These are phyloP conservation scores for Otatea glauca DNA, from an alignment of 176 grass and related monocot genomes.

Conservation along the genomic window DNA sequence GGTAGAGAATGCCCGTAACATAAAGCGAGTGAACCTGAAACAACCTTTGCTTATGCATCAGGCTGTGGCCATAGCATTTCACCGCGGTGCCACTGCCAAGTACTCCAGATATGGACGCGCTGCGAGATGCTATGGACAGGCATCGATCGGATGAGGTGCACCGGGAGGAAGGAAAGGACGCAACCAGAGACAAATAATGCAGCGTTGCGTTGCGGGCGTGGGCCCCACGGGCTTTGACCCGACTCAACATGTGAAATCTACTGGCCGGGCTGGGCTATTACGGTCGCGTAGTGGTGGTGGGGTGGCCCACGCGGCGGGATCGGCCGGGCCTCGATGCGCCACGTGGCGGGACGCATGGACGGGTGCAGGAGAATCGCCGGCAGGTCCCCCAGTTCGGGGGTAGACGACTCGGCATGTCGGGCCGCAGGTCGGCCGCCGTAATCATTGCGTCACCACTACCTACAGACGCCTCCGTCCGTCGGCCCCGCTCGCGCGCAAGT, in stretches of 20 bases:
- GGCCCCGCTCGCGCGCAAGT: too few relatives aligned
- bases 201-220: neutral
- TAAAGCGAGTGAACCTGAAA: too few relatives aligned
- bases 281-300: neutral
- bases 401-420: conserved; percentile 56
- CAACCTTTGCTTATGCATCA: neutral
- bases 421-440: conserved; percentile 45
- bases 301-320: conserved; percentile 11
- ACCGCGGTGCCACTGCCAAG: neutral
- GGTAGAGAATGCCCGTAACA: too few relatives aligned
- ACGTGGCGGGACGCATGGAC: too few relatives aligned
- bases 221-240: conserved; percentile 48
- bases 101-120: neutral
- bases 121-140: neutral
- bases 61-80: conserved; percentile 1
- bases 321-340: too few relatives aligned
- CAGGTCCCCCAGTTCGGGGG: conserved; percentile 77
- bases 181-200: too few relatives aligned
- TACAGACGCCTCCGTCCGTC: too few relatives aligned
- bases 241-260: conserved; percentile 56
- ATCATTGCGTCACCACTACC: conserved; percentile 57
- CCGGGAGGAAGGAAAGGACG: too few relatives aligned
- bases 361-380: conserved; percentile 54
- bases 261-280: neutral
- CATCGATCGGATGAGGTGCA: neutral